Evolutionary conservation across 1,284 basidiomycete genomes (phyloP).

Genomic region (Heliocybe sulcata): DNA sequence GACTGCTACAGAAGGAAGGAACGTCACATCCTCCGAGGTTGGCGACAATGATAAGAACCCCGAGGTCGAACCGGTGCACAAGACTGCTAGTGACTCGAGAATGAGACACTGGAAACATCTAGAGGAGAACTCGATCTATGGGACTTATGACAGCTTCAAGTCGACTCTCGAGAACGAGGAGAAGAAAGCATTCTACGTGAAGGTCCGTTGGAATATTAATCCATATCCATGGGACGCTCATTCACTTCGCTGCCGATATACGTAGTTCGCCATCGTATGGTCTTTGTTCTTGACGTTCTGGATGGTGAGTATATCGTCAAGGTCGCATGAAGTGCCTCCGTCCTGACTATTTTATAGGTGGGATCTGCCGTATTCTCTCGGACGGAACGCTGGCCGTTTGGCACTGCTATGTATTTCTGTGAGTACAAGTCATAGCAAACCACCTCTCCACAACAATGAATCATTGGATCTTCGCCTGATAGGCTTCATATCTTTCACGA

Average conservation of each 20-base stretch:
- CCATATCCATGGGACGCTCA: not conserved
- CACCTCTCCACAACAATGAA: no score
- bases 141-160: slow-evolving; percentile 16
- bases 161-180: slow-evolving; percentile 27
- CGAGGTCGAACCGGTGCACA: not conserved
- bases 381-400: slow-evolving; percentile 47
- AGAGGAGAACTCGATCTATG: not conserved
- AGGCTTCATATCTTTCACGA: slow-evolving; percentile 48
- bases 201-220: slow-evolving; percentile 26
- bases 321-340: not conserved
- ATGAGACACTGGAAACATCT: slow-evolving; percentile 5
- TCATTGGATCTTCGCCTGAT: not conserved
- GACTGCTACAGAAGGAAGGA: not conserved
- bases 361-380: slow-evolving; percentile 49
- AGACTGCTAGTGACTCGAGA: slow-evolving; percentile 3
- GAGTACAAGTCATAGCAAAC: slow-evolving; percentile 24
- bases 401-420: slow-evolving; percentile 67
- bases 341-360: slow-evolving; percentile 21
- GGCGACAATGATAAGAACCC: not conserved
- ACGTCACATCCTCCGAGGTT: not conserved
- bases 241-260: not conserved
- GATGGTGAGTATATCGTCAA: slow-evolving; percentile 29
- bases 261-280: slow-evolving; percentile 34
- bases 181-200: slow-evolving; percentile 36
- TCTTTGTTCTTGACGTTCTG: slow-evolving; percentile 50